These are phyloP conservation scores for Trichophyton schoenleinii DNA, from an alignment of 2,329 filamentous ascomycete species.

Conservation along the genomic window DNA sequence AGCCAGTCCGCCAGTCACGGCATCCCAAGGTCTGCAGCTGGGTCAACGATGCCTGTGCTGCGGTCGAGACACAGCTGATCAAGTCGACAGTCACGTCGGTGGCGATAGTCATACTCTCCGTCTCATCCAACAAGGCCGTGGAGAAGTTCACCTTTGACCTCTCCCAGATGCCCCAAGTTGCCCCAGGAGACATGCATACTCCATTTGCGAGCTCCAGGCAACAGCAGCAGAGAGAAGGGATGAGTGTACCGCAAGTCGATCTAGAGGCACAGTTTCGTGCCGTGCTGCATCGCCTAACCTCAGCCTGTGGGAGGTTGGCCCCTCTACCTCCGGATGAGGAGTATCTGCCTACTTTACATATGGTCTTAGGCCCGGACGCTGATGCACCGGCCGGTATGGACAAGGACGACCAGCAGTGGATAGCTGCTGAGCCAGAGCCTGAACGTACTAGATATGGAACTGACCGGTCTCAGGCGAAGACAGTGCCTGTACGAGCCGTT, in stretches of 20 bases:
- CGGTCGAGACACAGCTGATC: slow-evolving; percentile 58
- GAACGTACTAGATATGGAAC: not conserved
- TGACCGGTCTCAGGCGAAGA: slow-evolving; percentile 24
- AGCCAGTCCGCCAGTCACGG: slow-evolving; percentile 70
- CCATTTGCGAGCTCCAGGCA: slow-evolving; percentile 33
- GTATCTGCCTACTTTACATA: slow-evolving; percentile 39
- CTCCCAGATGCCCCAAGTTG: slow-evolving; percentile 42
- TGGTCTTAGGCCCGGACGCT: slow-evolving; percentile 36
- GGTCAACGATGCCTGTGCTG: slow-evolving; percentile 67
- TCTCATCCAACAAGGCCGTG: slow-evolving; percentile 39
- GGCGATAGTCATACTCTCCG: slow-evolving; percentile 44
- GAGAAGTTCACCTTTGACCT: slow-evolving; percentile 51
- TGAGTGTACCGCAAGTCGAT: slow-evolving; percentile 20
- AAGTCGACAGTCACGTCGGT: slow-evolving; percentile 44
- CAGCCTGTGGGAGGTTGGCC: slow-evolving; percentile 31
- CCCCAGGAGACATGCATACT: slow-evolving; percentile 36
- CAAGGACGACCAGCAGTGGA: slow-evolving; percentile 45
- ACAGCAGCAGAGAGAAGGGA: not conserved
- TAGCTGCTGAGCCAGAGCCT: slow-evolving; percentile 44
- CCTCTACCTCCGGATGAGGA: slow-evolving; percentile 35
- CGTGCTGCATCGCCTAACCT: slow-evolving; percentile 33
- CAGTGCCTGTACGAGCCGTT: slow-evolving; percentile 49
- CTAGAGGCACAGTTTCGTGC: slow-evolving; percentile 40
- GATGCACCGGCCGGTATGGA: slow-evolving; percentile 36
- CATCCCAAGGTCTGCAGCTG: slow-evolving; percentile 77